phyloP scores from a whole-genome alignment of 345 rosid genomes.

The Pistacia vera region DNA sequence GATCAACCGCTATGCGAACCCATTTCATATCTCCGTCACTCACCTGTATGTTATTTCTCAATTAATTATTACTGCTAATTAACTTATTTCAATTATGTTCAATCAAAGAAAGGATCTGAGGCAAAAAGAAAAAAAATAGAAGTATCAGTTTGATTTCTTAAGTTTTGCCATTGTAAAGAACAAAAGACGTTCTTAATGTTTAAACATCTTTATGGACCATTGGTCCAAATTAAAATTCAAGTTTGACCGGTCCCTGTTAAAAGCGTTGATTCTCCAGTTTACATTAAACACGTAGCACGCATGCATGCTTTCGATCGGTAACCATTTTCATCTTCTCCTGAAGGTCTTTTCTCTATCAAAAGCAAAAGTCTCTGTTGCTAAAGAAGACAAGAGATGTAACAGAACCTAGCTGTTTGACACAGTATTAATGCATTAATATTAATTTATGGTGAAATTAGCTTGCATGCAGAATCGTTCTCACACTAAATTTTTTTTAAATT shows the following conservation, averaged over 20 bases:
- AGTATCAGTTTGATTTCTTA: no score
- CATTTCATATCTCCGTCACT: conserved; percentile 40
- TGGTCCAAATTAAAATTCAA: background rate
- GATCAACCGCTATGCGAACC: conserved; percentile 39
- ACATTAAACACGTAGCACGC: background rate
- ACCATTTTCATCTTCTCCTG: background rate
- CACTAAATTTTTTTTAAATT: background rate
- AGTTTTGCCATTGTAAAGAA: background rate
- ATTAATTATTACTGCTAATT: background rate
- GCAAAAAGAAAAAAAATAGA: background rate
- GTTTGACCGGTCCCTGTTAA: background rate
- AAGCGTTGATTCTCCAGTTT: background rate
- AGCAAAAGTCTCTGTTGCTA: background rate
- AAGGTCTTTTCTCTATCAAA: background rate
- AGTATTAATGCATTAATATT: no score
- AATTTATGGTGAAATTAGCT: background rate
- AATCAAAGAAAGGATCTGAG: background rate
- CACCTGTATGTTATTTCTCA: conserved; percentile 19
- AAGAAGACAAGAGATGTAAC: no score
- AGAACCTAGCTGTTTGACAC: no score
- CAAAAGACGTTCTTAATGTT: no score
- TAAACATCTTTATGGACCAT: no score
- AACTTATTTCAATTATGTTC: no score
- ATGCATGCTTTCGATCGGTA: background rate
- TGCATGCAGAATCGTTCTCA: background rate